Evolutionary conservation across 495 filamentous ascomycete species (phyloP).

Genomic region (Lasiosphaeris hirsuta): DNA sequence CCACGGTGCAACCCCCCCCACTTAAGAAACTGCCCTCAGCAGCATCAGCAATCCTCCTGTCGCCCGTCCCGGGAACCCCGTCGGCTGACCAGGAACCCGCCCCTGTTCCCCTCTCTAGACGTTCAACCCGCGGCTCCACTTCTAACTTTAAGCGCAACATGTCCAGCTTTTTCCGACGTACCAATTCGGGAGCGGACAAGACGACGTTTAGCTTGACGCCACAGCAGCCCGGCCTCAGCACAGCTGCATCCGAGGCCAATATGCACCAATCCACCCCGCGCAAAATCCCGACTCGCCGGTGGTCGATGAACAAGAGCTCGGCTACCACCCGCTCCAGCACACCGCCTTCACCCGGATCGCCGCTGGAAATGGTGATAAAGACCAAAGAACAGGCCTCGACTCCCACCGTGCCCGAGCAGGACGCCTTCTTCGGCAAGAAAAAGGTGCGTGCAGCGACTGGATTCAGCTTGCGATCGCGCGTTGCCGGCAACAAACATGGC

Average conservation of each 20-base stretch:
- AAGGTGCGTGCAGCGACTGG: conserved; percentile 50
- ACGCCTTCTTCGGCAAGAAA: conserved; percentile 40
- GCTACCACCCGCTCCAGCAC: conserved; percentile 51
- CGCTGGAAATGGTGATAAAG: conserved; percentile 32
- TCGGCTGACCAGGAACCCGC: conserved; percentile 24
- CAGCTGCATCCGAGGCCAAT: conserved; percentile 14
- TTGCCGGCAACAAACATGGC: conserved; percentile 20
- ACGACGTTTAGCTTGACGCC: no score
- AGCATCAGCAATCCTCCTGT: conserved; percentile 15
- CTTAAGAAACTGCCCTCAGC: conserved; percentile 7
- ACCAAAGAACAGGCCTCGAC: conserved; percentile 29
- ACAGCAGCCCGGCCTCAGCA: background rate
- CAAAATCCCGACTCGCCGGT: conserved; percentile 36
- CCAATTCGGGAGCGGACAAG: conserved; percentile 20
- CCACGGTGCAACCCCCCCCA: conserved; percentile 17
- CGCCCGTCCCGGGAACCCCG: conserved; percentile 20
- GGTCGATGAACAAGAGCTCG: conserved; percentile 46
- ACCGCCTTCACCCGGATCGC: conserved; percentile 50
- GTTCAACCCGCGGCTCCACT: conserved; percentile 35
- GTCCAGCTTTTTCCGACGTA: conserved; percentile 32
- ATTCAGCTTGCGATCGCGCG: conserved; percentile 39
- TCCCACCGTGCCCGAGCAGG: conserved; percentile 35
- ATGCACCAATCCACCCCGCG: conserved; percentile 23
- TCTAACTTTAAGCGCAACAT: conserved; percentile 37
- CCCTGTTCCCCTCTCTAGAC: conserved; percentile 29